Evolutionary conservation across 1,139 yeast genomes (phyloP), one percentile per base, ranked within the genome.

Genomic region (Suhomyces panamericanus): DNA sequence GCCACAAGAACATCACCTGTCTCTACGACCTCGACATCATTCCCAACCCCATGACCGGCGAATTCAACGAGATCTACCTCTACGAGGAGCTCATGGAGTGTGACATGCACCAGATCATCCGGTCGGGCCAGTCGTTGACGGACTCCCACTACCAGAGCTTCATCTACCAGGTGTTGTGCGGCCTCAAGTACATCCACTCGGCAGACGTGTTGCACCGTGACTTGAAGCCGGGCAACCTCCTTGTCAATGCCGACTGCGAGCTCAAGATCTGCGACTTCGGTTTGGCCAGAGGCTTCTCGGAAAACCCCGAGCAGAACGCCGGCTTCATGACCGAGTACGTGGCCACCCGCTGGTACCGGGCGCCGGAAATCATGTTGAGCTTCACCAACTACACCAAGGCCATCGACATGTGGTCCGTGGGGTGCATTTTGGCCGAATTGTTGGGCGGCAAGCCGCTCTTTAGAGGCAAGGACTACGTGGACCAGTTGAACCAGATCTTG

Each of bases 71-170:
- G 59, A 79, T 93, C 12, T 93, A 93, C 55, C 73, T 93, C 7
- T 93, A 93, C 60, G 98, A 93, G 65, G 97, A 91, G 65, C 71
- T 90, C 54, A 90, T 93, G 97, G 99, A 93, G 64, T 93, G 98
- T 67, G 99, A 93, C 64, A 85, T 93, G 88, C 97, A 91, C 63
- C 98, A 93, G 64, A 93, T 93, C 59, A 93, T 93, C 49, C 77
- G 96, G 55, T 88, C 96, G 3, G 90, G 91, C 26, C 99, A 93
- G 66, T 90, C 96, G 0, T 75, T 93, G 56, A 90, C 98, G 0
- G 98, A 93, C 63, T 88, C 91, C 32, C 99, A 93, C 64, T 91
- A 87, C 66, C 99, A 93, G 66, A 83, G 89, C 40, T 93, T 93
- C 60, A 79, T 90, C 24, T 91, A 93, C 63, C 99, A 93, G 69